Base-by-base conservation (phyloP, 257 asterid species). In the Anisodus acutangulus region DNA sequence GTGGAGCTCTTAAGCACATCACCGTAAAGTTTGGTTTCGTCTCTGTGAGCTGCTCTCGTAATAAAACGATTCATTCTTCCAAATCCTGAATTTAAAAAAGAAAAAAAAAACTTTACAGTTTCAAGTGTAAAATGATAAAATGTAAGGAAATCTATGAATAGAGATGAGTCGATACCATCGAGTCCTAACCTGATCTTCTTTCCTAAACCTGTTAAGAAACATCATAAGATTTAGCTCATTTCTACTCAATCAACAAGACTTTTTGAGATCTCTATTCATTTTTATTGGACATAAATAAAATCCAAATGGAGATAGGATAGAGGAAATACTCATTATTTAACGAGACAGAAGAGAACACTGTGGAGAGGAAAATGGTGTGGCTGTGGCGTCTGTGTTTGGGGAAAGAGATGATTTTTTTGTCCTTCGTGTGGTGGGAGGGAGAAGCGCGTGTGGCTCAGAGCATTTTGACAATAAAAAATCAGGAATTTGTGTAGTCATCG, bases 121-220 rank as follows among this genome's bases (percentile, higher is more conserved):
- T 26, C 49, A 63, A 59, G 84, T 9, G 59, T 5, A 22, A 81
- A 45, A 62, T 49, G 84, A 5, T 19, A 60, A 74, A 47, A 74
- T 74, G 60, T 47, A 19, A 19, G 11, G n/a, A 74, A 11, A 74
- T 71, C 31, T 5, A 66, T 15, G 3, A 9, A 64, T 79, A 84
- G 1, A 31, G 35, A 31, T 31, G 35, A 31, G 35, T 31, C 35
- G 35, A 31, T 31, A 31, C 87, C 87, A 45, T 79, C 81, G 62
- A 83, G 81, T 37, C 84, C 87, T 49, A 79, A 26, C 64, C 84
- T 51, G 53, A 82, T 80, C 81, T 58, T 85, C 80, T 85, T 85
- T 81, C 81, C 84, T 76, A 68, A 80, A 80, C 84, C 84, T 85
- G 79, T 16, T 41, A 8, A 43, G 9, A 4, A 37, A 58, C 8